Evolutionary conservation across 1,284 basidiomycete species (phyloP).

Genomic region (Cryptococcus neoformans): DNA sequence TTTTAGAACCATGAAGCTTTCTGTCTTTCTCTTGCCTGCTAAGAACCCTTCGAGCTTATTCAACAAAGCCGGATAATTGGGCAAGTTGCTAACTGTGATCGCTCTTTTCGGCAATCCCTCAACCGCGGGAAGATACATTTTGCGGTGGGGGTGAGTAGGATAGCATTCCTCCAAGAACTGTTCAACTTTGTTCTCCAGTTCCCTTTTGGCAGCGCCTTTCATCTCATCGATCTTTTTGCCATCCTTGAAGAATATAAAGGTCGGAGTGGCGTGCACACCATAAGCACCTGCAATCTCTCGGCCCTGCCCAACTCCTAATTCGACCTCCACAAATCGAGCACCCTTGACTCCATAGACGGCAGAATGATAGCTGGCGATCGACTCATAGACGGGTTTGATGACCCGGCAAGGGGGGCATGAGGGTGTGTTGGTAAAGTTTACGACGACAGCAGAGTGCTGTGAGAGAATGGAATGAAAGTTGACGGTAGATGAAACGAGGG

Average conservation of each 20-base stretch:
- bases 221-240: conserved; percentile 74
- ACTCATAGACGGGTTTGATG: conserved; percentile 63
- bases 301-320: conserved; percentile 66
- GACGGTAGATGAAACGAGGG: conserved; percentile 58
- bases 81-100: conserved; percentile 70
- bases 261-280: conserved; percentile 73
- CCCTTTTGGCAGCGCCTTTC: conserved; percentile 58
- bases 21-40: conserved; percentile 31
- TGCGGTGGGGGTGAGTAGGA: conserved; percentile 64
- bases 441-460: conserved; percentile 58
- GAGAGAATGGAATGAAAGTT: conserved; percentile 57
- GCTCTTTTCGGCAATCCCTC: conserved; percentile 66
- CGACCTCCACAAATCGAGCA: conserved; percentile 70
- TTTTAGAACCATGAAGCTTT: conserved; percentile 54
- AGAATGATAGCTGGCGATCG: conserved; percentile 30
- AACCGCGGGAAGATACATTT: conserved; percentile 60
- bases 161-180: conserved; percentile 53
- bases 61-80: conserved; percentile 63
- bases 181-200: conserved; percentile 37
- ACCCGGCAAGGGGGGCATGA: conserved; percentile 62
- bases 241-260: conserved; percentile 77
- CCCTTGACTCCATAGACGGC: conserved; percentile 33
- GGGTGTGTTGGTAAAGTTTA: conserved; percentile 62
- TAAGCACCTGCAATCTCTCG: conserved; percentile 61
- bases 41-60: conserved; percentile 65